These are phyloP conservation scores for Phyllosticta citribraziliensis DNA, from an alignment of 2,329 filamentous ascomycete genomes.

Conservation along the genomic window DNA sequence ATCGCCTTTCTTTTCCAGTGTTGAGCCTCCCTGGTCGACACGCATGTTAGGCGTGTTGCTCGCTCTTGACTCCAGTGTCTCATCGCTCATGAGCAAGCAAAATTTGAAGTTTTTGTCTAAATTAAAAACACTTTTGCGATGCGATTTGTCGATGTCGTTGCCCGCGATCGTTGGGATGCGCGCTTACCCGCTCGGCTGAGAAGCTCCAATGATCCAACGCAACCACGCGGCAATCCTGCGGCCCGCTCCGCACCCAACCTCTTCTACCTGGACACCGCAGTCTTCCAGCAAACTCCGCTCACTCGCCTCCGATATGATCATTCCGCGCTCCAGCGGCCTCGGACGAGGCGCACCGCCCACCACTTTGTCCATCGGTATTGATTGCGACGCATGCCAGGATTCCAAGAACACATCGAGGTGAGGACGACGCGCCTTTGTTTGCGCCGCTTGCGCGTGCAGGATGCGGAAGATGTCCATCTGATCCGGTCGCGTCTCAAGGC, in stretches of 20 bases:
- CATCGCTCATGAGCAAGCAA: too few species aligned
- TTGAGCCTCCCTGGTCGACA: too few species aligned
- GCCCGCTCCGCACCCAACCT: not conserved
- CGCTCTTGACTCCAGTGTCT: too few species aligned
- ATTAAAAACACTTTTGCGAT: too few species aligned
- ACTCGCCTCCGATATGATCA: not conserved
- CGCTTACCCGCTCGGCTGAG: not conserved
- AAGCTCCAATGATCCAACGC: not conserved
- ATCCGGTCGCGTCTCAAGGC: constrained; percentile 51
- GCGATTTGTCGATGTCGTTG: not conserved
- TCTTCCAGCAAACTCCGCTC: not conserved
- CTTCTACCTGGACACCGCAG: not conserved
- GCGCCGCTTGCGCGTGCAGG: constrained; percentile 40
- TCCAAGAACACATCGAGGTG: constrained; percentile 4
- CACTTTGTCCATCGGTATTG: not conserved
- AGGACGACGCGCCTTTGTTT: constrained; percentile 47
- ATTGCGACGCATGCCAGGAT: not conserved
- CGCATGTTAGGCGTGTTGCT: too few species aligned
- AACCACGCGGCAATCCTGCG: not conserved
- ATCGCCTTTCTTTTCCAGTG: too few species aligned
- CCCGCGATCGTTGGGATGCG: not conserved
- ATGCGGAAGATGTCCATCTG: constrained; percentile 41
- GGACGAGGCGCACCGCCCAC: too few species aligned
- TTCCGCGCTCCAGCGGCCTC: not conserved
- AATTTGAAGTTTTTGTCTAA: too few species aligned